Percentiles rank a stretch among this genome's conserved stretches.
These are phyloP conservation scores for Malbranchea cinnamomea DNA, from an alignment of 2,329 filamentous ascomycete species.

Conservation along the genomic window DNA sequence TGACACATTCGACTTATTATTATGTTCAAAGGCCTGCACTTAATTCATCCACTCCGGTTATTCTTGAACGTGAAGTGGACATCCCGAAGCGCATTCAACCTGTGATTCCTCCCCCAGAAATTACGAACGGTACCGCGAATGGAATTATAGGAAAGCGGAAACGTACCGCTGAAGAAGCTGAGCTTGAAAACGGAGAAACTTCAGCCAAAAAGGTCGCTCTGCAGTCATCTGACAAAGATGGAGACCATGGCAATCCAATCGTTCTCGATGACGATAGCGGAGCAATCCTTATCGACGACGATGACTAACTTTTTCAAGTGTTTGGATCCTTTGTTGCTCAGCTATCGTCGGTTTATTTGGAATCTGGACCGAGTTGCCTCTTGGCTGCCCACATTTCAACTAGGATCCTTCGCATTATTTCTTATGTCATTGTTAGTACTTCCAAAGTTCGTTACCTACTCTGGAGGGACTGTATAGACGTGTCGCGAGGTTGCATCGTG, in stretches of 20 bases:
- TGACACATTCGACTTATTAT: no score
- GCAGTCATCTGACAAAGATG: constrained; percentile 23
- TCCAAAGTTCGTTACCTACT: no score
- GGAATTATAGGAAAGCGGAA: constrained; percentile 26
- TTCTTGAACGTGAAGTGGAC: constrained; percentile 24
- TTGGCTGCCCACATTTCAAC: no score
- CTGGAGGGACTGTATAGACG: no score
- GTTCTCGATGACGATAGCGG: constrained; percentile 39
- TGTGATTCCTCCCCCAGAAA: constrained; percentile 18
- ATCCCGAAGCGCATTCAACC: constrained; percentile 37
- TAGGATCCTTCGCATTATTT: no score
- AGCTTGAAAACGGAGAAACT: constrained; percentile 23
- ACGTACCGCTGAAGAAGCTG: constrained; percentile 29
- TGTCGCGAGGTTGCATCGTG: no score
- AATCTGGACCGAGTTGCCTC: no score
- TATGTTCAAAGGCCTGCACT: constrained; percentile 14
- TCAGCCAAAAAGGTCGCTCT: constrained; percentile 25
- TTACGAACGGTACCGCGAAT: constrained; percentile 13
- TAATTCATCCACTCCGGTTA: constrained; percentile 26
- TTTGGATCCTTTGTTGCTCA: no score
- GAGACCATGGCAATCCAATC: constrained; percentile 24
- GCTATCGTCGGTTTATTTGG: constrained; percentile 1
- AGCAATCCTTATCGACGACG: constrained; percentile 51
- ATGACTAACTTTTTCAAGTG: constrained; percentile 32
- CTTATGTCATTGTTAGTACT: no score